Evolutionary conservation across 1,284 basidiomycete species (phyloP), one percentile per base, ranked within the genome.

Genomic region (Ganoderma meredithae): DNA sequence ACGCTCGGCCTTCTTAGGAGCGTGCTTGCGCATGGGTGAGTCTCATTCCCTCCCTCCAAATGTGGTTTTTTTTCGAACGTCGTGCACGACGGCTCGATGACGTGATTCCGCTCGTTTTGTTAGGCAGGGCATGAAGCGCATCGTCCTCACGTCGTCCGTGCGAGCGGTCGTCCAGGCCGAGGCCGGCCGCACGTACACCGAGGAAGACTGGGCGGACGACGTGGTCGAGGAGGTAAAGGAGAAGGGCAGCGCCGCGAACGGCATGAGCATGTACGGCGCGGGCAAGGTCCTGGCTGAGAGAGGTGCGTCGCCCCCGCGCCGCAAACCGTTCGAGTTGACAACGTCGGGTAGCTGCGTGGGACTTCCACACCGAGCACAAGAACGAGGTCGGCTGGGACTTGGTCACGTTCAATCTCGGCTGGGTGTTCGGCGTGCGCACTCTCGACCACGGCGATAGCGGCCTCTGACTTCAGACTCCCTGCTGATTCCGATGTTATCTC

Each of bases 241-340:
- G 72, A 82, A 86, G 59, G 88, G 90, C 6, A 76, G 75, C 19
- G 80, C 84, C 9, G 85, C 88, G 0, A 72, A 1, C 63, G 76
- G 6, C 73, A 78, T 47, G 87, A 85, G 72, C 59, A 27, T 22
- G 17, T 92, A 92, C 75, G 77, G 81, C 62, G 86, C 84, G 12
- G 86, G 84, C 25, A 94, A 95, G 81, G 87, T 85, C 1, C 80
- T 94, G 1, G 91, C 93, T 1, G 93, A 95, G 76, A 80, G 47
- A 61, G 69, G 69, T 65, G n/a, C 33, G n/a, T n/a, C n/a, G n/a
- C n/a, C n/a, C n/a, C n/a, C n/a, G n/a, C n/a, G n/a, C n/a, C n/a
- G n/a, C n/a, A n/a, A n/a, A 8, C 4, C 1, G 1, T 25, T 25
- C 15, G 17, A 15, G 53, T 17, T 36, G 31, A 33, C 17, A 6